These are phyloP conservation scores for Didymella keratinophila DNA, from an alignment of 2,329 filamentous ascomycete species.

Conservation along the genomic window DNA sequence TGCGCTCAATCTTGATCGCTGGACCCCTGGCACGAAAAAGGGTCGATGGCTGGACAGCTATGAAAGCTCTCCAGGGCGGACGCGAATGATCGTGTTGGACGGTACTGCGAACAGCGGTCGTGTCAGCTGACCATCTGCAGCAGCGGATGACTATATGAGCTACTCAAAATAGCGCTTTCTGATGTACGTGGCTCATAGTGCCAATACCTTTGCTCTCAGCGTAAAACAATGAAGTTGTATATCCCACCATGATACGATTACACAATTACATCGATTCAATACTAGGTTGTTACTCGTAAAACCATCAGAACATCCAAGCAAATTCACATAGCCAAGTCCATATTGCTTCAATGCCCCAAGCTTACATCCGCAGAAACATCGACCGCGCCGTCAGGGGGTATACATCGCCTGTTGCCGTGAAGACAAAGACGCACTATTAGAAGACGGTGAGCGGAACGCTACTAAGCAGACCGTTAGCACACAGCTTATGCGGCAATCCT, in stretches of 20 bases:
- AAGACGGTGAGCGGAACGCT: constrained; percentile 31
- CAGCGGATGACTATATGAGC: no score
- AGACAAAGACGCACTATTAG: constrained; percentile 37
- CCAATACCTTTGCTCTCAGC: no score
- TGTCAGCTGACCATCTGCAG: no score
- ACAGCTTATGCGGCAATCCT: constrained; percentile 46
- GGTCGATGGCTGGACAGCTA: not conserved
- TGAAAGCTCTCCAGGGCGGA: no score
- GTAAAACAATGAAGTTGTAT: no score
- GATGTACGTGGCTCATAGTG: no score
- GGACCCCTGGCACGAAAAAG: not conserved
- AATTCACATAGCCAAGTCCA: constrained; percentile 14
- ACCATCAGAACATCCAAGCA: constrained; percentile 12
- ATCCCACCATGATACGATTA: not conserved
- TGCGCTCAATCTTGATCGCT: not conserved
- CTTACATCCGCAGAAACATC: constrained; percentile 14
- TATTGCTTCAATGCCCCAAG: constrained; percentile 5
- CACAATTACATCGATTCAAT: constrained; percentile 11
- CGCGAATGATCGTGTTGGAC: no score
- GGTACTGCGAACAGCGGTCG: no score
- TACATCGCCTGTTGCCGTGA: constrained; percentile 38
- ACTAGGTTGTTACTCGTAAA: constrained; percentile 11
- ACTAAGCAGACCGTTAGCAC: constrained; percentile 28
- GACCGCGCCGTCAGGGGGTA: constrained; percentile 45
- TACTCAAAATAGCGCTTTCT: no score